Evolutionary conservation across 352 stramenopile species (phyloP).

Genomic region (Phytophthora pisi): DNA sequence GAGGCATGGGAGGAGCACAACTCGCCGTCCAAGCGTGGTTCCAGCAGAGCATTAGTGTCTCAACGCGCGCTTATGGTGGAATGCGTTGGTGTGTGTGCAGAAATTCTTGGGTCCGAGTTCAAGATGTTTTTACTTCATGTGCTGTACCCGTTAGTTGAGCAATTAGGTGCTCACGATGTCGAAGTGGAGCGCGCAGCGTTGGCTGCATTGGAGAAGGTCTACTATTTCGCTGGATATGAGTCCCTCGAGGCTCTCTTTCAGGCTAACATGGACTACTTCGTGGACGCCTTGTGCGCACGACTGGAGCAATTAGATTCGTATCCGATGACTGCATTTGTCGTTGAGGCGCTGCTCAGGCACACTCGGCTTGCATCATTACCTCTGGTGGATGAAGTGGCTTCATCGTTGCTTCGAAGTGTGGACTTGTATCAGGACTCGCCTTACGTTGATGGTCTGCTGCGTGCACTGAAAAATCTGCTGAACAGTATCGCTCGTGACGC

Average conservation of each 20-base stretch:
- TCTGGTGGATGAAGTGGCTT: slow-evolving; percentile 77
- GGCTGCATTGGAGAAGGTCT: slow-evolving; percentile 71
- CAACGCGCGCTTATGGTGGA: slow-evolving; percentile 76
- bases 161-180: slow-evolving; percentile 62
- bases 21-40: not conserved
- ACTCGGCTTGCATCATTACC: slow-evolving; percentile 70
- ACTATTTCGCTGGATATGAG: slow-evolving; percentile 58
- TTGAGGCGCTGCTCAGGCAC: slow-evolving; percentile 74
- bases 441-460: slow-evolving; percentile 52
- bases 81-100: slow-evolving; percentile 71
- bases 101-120: slow-evolving; percentile 65
- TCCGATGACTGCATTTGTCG: slow-evolving; percentile 74
- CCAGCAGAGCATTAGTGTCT: slow-evolving; percentile 32
- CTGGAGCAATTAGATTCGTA: slow-evolving; percentile 75
- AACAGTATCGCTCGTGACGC: slow-evolving; percentile 43
- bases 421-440: slow-evolving; percentile 78
- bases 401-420: slow-evolving; percentile 70
- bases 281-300: slow-evolving; percentile 75
- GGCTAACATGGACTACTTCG: slow-evolving; percentile 89
- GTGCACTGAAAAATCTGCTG: slow-evolving; percentile 69
- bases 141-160: slow-evolving; percentile 86
- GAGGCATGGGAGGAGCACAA: slow-evolving; percentile 47
- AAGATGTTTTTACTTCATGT: slow-evolving; percentile 68
- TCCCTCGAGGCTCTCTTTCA: slow-evolving; percentile 73
- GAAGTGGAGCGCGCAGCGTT: slow-evolving; percentile 76